Conservation (phyloP, 2,329 filamentous ascomycete species). For the Verticillium klebahnii region DNA sequence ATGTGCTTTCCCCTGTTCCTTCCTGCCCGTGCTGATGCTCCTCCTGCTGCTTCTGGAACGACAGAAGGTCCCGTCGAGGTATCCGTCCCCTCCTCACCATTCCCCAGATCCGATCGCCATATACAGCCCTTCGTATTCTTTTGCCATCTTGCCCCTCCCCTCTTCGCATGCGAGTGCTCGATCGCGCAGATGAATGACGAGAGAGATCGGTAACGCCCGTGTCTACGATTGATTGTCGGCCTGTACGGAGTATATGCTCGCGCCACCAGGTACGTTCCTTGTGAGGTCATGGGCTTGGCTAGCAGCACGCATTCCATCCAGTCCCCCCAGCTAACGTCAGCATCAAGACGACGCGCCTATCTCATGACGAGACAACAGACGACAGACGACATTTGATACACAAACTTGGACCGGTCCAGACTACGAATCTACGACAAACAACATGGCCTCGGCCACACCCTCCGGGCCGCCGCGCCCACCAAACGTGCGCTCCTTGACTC, state of each 20-base stretch:
- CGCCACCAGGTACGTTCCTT: neutral
- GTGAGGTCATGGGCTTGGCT: neutral
- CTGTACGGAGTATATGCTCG: neutral
- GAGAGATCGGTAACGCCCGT: neutral
- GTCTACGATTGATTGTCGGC: neutral
- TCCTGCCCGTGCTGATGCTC: neutral
- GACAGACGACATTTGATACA: neutral
- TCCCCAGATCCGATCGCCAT: neutral
- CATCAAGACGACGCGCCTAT: neutral
- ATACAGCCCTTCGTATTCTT: neutral
- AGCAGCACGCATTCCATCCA: neutral
- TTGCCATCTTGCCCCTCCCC: neutral
- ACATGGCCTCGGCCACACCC: slow-evolving; percentile 1
- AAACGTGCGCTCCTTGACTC: slow-evolving; percentile 6
- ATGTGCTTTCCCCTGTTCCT: slow-evolving; percentile 7
- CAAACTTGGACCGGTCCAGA: neutral
- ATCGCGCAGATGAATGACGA: neutral
- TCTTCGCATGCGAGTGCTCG: neutral
- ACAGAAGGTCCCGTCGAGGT: neutral
- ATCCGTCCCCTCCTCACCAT: neutral
- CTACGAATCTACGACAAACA: neutral
- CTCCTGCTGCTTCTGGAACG: neutral
- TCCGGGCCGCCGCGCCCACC: neutral
- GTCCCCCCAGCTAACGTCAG: neutral
- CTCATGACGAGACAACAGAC: neutral